phyloP scores from a whole-genome alignment of 148 eudicot genomes.

The Fagopyrum tataricum region DNA sequence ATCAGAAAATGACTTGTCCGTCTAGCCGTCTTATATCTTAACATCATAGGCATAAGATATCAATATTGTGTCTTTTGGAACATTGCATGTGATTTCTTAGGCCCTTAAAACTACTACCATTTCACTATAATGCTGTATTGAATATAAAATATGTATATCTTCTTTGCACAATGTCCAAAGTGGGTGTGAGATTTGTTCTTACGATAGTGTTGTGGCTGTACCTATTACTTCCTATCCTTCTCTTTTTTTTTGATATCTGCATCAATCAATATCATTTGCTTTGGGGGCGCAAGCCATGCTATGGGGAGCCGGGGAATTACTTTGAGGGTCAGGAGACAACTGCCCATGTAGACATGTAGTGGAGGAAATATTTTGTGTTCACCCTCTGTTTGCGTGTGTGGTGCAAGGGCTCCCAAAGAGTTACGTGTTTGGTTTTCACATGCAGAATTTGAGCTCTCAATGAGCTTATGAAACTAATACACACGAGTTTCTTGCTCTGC shows the following conservation, averaged over 20 bases:
- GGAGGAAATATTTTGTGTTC: neutral
- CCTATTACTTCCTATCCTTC: neutral
- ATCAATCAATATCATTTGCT: neutral
- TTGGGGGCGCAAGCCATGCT: neutral
- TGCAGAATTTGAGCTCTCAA: neutral
- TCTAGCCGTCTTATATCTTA: too few species aligned
- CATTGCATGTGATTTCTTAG: neutral
- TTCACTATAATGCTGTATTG: neutral
- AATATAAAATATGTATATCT: neutral
- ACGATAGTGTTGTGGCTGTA: neutral
- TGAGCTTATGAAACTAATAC: neutral
- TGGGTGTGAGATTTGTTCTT: neutral
- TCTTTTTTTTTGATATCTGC: neutral
- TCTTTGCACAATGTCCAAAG: slow-evolving; percentile 3
- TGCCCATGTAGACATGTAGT: neutral
- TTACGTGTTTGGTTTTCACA: neutral
- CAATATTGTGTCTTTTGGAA: neutral
- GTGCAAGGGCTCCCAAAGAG: too few species aligned
- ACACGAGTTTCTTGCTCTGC: neutral
- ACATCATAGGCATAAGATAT: too few species aligned
- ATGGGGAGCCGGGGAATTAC: neutral
- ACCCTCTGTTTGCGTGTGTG: neutral
- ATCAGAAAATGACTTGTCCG: too few species aligned
- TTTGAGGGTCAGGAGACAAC: neutral
- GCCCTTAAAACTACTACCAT: neutral